Conservation (phyloP, 306 rosid species). For the Comarum palustre region DNA sequence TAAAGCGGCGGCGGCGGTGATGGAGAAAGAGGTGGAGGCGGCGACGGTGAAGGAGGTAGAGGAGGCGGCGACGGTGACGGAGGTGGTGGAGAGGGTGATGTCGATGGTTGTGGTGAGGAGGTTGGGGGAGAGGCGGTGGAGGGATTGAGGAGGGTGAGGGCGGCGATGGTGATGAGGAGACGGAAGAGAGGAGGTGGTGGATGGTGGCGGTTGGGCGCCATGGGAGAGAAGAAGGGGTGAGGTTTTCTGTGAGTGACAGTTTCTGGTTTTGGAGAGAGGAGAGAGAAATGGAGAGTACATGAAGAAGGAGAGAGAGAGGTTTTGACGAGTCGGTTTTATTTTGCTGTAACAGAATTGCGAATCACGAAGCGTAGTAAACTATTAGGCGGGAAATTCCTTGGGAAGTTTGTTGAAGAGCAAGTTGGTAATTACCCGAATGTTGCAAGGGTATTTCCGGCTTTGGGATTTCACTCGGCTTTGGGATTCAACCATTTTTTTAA, state of each 20-base stretch:
- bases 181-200: neutral
- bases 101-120: neutral
- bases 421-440: neutral
- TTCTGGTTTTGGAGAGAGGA: neutral
- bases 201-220: slow-evolving; percentile 13
- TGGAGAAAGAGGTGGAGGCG: neutral
- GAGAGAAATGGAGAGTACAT: neutral
- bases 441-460: neutral
- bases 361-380: neutral
- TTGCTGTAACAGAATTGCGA: neutral
- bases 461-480: too few relatives aligned
- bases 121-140: neutral
- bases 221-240: neutral
- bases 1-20: neutral
- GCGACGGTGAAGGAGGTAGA: neutral
- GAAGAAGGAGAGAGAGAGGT: neutral
- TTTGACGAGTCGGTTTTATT: neutral
- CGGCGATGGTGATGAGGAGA: neutral
- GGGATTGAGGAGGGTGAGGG: slow-evolving; percentile 16
- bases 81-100: neutral
- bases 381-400: neutral
- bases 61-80: neutral
- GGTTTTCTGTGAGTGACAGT: neutral
- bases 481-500: too few relatives aligned
- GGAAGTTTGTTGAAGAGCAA: neutral